Percentiles rank a stretch among this genome's conserved stretches.
Evolutionary conservation across 352 stramenopile genomes (phyloP).

Genomic region (Phytophthora foliorum): DNA sequence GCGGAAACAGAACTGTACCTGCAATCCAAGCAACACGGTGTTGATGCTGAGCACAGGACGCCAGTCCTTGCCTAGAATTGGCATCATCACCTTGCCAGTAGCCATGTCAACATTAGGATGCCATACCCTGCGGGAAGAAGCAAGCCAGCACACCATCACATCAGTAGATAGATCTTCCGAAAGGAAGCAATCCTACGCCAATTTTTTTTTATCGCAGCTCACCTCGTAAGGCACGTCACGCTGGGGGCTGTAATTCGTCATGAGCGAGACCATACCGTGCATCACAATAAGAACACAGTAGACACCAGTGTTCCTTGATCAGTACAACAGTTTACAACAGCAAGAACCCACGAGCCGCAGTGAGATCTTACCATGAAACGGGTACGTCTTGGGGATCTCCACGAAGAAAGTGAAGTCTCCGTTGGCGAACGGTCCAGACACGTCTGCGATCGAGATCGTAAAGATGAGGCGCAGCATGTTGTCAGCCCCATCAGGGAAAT

Average conservation of each 20-base stretch:
- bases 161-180: slow-evolving; percentile 1
- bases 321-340: slow-evolving; percentile 5
- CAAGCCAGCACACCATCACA: neutral
- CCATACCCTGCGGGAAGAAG: slow-evolving; percentile 68
- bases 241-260: slow-evolving; percentile 57
- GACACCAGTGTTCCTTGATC: neutral
- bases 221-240: slow-evolving; percentile 81
- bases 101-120: slow-evolving; percentile 86
- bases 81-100: slow-evolving; percentile 87
- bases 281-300: slow-evolving; percentile 4
- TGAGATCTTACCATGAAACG: slow-evolving; percentile 73
- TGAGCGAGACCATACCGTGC: neutral
- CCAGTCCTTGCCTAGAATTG: slow-evolving; percentile 88
- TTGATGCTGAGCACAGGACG: slow-evolving; percentile 89
- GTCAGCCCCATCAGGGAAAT: slow-evolving; percentile 83
- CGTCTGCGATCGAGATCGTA: slow-evolving; percentile 80
- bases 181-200: neutral
- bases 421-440: slow-evolving; percentile 81
- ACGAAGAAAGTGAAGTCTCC: slow-evolving; percentile 90
- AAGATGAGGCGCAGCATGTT: slow-evolving; percentile 89
- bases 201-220: slow-evolving; percentile 4
- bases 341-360: neutral
- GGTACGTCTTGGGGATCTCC: slow-evolving; percentile 90
- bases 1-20: slow-evolving; percentile 45
- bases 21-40: slow-evolving; percentile 83